A percentile compares a stretch with the other conserved stretches of the same genome.
phyloP scores from a whole-genome alignment of 2,329 filamentous ascomycete genomes.

The Sporothrix mexicana region DNA sequence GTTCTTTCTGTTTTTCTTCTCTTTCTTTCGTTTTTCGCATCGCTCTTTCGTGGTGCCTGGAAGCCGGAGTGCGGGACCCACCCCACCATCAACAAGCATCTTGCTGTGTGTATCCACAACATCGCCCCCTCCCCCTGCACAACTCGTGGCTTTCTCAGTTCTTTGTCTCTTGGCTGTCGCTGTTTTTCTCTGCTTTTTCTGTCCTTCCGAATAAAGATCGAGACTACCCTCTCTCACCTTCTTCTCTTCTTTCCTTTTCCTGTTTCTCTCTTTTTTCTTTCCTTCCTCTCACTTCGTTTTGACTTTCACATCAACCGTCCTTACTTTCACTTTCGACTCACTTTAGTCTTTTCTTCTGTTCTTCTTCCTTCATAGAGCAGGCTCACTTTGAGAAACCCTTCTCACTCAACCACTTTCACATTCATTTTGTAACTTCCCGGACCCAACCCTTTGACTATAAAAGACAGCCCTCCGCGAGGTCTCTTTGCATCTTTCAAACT shows the following conservation, averaged over 20 bases:
- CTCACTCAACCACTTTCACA: constrained; percentile 15
- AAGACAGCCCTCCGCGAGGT: constrained; percentile 15
- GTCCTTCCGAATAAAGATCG: constrained; percentile 26
- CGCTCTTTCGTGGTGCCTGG: constrained; percentile 17
- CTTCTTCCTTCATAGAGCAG: constrained; percentile 40
- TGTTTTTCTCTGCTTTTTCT: constrained; percentile 4
- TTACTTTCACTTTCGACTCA: constrained; percentile 18
- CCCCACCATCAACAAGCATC: constrained; percentile 22
- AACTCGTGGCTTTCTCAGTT: background rate
- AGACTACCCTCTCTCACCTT: background rate
- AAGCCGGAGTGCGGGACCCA: constrained; percentile 25
- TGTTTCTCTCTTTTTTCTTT: background rate
- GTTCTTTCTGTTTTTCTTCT: too few species aligned
- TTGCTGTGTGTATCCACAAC: background rate
- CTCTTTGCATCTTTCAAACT: background rate
- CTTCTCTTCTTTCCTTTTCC: background rate
- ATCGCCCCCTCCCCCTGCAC: constrained; percentile 27
- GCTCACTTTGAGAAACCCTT: constrained; percentile 29
- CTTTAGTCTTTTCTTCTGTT: constrained; percentile 27
- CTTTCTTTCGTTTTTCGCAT: background rate
- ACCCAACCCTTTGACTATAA: background rate
- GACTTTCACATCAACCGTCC: background rate
- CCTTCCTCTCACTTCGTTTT: background rate
- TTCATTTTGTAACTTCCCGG: background rate
- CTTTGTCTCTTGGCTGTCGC: constrained; percentile 16